Evolutionary conservation across 176 grass and related monocot species (phyloP), one percentile per base, ranked within the genome.

Genomic region (Avena eriantha): DNA sequence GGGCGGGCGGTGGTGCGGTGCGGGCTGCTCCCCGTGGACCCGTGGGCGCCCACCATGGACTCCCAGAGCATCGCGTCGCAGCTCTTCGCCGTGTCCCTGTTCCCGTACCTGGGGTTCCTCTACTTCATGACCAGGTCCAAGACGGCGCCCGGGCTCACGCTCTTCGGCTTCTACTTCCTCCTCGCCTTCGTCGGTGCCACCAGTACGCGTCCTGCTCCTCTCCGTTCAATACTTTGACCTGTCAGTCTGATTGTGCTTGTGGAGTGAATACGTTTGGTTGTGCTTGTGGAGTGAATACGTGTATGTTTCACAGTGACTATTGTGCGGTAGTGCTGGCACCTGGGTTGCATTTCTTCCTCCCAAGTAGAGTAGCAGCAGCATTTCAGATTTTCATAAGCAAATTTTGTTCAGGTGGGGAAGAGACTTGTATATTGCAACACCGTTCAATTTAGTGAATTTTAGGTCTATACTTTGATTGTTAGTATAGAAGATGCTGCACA

Each of bases 91-190:
- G 86, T 86, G 14, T 98, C 97, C n/a, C 94, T 99, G 2, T 99
- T 96, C 64, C 92, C 97, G 21, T 96, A 96, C 92, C 74, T 99
- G 18, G 97, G 94, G 0, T 99, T 96, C 89, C 86, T 99, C 79
- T 99, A 93, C 89, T 96, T 89, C 94, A 90, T 96, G 70, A 91
- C 92, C 77, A 92, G 64, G 82, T 94, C 97, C 76, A 94, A 91
- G 82, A 94, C 94, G 46, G 87, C 90, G 80, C 94, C 97, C 39
- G 76, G 93, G 1, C 90, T 99, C 80, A 96, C 94, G 48, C 94
- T 99, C 74, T 93, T 99, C 76, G 94, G 97, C 39, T 99, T 96
- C 82, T 99, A 96, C 79, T 98, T 99, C 85, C 90, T 96, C 82
- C 94, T 99, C 47, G 94, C 63, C 50, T 99, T 96, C 81, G 97